phyloP scores from a whole-genome alignment of 192 early-diverging fungal genomes.

The Backusella westeae region DNA sequence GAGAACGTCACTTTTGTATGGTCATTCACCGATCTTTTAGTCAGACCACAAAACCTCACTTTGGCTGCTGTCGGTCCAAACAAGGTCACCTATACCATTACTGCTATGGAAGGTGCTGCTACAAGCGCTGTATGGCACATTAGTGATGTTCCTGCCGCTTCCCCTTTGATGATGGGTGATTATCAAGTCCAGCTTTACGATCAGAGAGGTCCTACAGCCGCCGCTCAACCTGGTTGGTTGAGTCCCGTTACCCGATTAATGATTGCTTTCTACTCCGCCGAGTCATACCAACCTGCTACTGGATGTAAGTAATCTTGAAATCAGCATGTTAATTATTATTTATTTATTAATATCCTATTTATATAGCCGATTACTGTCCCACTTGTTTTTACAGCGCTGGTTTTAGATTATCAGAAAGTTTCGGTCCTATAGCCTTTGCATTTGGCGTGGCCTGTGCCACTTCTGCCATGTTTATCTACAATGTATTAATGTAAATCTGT shows the following conservation, averaged over 20 bases:
- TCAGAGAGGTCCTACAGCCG: slow-evolving; percentile 32
- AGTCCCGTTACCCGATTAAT: slow-evolving; percentile 21
- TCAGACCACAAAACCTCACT: slow-evolving; percentile 31
- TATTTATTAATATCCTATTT: slow-evolving; percentile 30
- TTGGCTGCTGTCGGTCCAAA: slow-evolving; percentile 29
- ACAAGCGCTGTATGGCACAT: slow-evolving; percentile 36
- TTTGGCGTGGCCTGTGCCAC: slow-evolving; percentile 29
- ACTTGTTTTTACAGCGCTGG: slow-evolving; percentile 35
- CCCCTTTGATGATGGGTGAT: slow-evolving; percentile 33
- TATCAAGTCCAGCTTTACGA: slow-evolving; percentile 38
- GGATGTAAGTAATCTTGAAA: slow-evolving; percentile 20
- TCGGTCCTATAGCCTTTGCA: slow-evolving; percentile 23
- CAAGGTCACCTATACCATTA: slow-evolving; percentile 25
- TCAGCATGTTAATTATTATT: slow-evolving; percentile 4
- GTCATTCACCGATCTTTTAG: slow-evolving; percentile 32
- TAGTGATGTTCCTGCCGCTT: slow-evolving; percentile 11
- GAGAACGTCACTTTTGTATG: slow-evolving; percentile 39
- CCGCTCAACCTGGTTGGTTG: slow-evolving; percentile 29
- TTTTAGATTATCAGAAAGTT: background rate
- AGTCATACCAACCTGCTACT: slow-evolving; percentile 27
- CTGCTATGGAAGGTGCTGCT: slow-evolving; percentile 20
- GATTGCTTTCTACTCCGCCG: slow-evolving; percentile 34
- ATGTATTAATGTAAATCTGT: slow-evolving; percentile 4
- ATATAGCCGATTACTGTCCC: slow-evolving; percentile 27
- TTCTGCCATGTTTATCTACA: slow-evolving; percentile 23